Base-by-base conservation (phyloP, 805 yeast species). In the Alloascoidea hylecoeti region DNA sequence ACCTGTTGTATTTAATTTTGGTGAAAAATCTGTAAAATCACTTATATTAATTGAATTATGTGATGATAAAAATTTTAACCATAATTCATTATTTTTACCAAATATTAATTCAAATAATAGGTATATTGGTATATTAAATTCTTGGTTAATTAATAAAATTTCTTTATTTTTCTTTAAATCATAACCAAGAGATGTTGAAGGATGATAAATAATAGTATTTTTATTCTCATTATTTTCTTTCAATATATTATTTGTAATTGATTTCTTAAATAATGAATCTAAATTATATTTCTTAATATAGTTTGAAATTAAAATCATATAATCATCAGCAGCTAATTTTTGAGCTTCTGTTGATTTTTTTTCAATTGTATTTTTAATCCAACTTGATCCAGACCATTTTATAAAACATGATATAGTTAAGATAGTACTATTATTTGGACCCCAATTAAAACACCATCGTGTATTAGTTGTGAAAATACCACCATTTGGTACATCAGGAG, bases 401-500 rank as follows among this genome's bases (percentile, higher is more conserved):
- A 89, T 68, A 61, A 73, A 72, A 53, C 70, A 82, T n/a, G 86
- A 70, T n/a, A 82, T 57, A 34, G 60, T 60, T 30, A 92, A 47
- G 35, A 64, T 60, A 3, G 95, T 78, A 16, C 60, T 53, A 49
- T 78, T 82, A 18, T 64, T 56, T 5, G 62, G 64, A 0, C 66
- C 85, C 97, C 97, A 92, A 2, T 78, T 66, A 39, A 85, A 58
- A 35, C 76, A 61, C 48, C 75, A 81, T 42, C 81, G 65, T 0
- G 95, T 84, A 44, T 75, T 67, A 1, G 86, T 86, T 19, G 70
- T 64, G 54, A 92, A 92, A 1, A 82, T 69, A 34, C 68, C 68
- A 3, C 99, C 99, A 49, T 88, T 80, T 0, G 99, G 98, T 13
- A 92, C 97, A 51, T 85, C 92, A 0, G 98, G 99, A 0, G 98